Percentiles rank a stretch among this genome's conserved stretches.
phyloP scores from a whole-genome alignment of 73 alveolate genomes.

The Urostyla sp. region DNA sequence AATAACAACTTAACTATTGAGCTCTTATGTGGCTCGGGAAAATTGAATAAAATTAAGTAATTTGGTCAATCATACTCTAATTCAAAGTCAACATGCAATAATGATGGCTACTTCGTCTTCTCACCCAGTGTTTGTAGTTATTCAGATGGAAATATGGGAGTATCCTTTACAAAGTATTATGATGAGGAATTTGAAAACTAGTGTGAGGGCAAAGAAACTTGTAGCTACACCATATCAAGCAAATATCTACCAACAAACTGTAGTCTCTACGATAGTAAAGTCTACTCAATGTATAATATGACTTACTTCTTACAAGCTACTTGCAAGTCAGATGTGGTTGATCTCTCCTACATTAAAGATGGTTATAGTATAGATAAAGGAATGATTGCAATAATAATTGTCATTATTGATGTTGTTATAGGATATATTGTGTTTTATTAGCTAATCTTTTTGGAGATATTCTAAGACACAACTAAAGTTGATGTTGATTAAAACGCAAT shows the following conservation, averaged over 20 bases:
- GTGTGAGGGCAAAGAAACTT: constrained; percentile 36
- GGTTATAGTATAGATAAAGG: constrained; percentile 18
- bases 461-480: background rate
- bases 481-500: constrained; percentile 49
- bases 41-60: constrained; percentile 1
- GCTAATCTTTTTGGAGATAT: constrained; percentile 24
- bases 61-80: constrained; percentile 35
- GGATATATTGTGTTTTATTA: constrained; percentile 19
- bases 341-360: background rate
- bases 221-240: constrained; percentile 6
- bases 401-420: constrained; percentile 30
- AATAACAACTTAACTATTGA: constrained; percentile 3
- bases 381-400: constrained; percentile 41
- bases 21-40: constrained; percentile 51
- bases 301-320: constrained; percentile 34
- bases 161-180: background rate
- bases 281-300: background rate
- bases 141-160: background rate
- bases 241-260: constrained; percentile 16
- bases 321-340: constrained; percentile 27
- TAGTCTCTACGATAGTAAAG: background rate
- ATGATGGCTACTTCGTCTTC: constrained; percentile 26
- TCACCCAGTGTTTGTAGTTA: constrained; percentile 9
- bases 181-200: background rate
- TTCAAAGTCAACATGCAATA: constrained; percentile 2